A percentile compares a stretch with the other conserved stretches of the same genome.
These are phyloP conservation scores for Phyllosticta citrichinensis DNA, from an alignment of 2,329 filamentous ascomycete species.

Conservation along the genomic window DNA sequence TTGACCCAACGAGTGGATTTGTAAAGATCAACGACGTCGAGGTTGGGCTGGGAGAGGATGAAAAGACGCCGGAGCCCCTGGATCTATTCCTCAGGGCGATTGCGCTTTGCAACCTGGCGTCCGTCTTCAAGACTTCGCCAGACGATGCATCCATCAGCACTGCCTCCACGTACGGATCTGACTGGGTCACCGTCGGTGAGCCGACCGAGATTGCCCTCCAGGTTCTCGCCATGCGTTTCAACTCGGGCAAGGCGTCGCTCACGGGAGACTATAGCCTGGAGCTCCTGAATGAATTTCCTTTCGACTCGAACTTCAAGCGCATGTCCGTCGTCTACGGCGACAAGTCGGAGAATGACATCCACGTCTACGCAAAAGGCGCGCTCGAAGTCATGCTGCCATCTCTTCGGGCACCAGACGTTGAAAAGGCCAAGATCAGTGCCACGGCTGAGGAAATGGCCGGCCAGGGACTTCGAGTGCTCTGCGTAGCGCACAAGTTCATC, in stretches of 20 bases:
- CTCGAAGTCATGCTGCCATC: constrained; percentile 27
- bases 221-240: constrained; percentile 30
- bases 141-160: constrained; percentile 4
- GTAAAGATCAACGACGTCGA: constrained; percentile 21
- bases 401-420: constrained; percentile 21
- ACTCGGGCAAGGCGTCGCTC: constrained; percentile 23
- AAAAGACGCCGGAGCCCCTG: constrained; percentile 15
- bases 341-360: constrained; percentile 19
- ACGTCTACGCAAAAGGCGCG: constrained; percentile 30
- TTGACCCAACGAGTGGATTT: constrained; percentile 25
- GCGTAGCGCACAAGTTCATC: constrained; percentile 25
- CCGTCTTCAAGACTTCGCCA: constrained; percentile 16
- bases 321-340: constrained; percentile 31
- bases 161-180: background rate
- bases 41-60: constrained; percentile 19
- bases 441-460: constrained; percentile 27
- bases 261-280: constrained; percentile 20
- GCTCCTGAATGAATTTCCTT: constrained; percentile 29
- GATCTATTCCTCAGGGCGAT: constrained; percentile 26
- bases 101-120: constrained; percentile 30
- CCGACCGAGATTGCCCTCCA: constrained; percentile 29
- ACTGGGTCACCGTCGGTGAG: constrained; percentile 4
- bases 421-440: constrained; percentile 20
- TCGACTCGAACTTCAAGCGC: constrained; percentile 31
- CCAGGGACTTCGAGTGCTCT: constrained; percentile 29